These are phyloP conservation scores for Apophysomyces elegans DNA, from an alignment of 371 early-diverging fungal genomes.

Conservation along the genomic window DNA sequence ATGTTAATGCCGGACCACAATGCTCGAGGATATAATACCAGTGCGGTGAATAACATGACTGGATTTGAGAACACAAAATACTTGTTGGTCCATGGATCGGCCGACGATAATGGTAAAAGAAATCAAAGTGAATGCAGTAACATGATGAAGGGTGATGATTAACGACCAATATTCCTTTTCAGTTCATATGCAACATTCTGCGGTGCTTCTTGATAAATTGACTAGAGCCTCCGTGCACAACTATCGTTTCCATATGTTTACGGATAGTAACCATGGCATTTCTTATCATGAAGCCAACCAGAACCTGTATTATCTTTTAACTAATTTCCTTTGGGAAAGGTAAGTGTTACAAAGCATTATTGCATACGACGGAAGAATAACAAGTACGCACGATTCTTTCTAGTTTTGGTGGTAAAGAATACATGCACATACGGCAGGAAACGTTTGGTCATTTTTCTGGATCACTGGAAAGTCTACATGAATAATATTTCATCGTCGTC, in stretches of 20 bases:
- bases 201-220: constrained; percentile 58
- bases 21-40: constrained; percentile 75
- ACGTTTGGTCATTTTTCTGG: constrained; percentile 39
- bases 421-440: constrained; percentile 46
- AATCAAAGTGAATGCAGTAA: neutral
- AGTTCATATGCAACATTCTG: constrained; percentile 76
- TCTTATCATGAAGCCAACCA: constrained; percentile 66
- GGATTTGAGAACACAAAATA: constrained; percentile 82
- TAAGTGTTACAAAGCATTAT: constrained; percentile 9
- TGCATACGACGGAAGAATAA: neutral
- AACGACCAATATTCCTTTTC: constrained; percentile 30
- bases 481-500: neutral
- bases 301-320: constrained; percentile 59
- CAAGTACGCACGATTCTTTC: neutral
- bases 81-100: constrained; percentile 91
- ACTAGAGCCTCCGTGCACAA: constrained; percentile 66
- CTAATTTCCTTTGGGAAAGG: constrained; percentile 53
- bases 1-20: constrained; percentile 89
- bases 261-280: constrained; percentile 95
- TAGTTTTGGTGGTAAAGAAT: constrained; percentile 54
- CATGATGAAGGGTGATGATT: too few species aligned
- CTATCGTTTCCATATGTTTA: constrained; percentile 83
- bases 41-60: constrained; percentile 80
- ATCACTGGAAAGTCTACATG: constrained; percentile 15
- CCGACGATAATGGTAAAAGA: constrained; percentile 76